A percentile compares a stretch with the other conserved stretches of the same genome.
These are phyloP conservation scores for Ophiosphaerella narmari DNA, from an alignment of 2,329 filamentous ascomycete genomes.

Conservation along the genomic window DNA sequence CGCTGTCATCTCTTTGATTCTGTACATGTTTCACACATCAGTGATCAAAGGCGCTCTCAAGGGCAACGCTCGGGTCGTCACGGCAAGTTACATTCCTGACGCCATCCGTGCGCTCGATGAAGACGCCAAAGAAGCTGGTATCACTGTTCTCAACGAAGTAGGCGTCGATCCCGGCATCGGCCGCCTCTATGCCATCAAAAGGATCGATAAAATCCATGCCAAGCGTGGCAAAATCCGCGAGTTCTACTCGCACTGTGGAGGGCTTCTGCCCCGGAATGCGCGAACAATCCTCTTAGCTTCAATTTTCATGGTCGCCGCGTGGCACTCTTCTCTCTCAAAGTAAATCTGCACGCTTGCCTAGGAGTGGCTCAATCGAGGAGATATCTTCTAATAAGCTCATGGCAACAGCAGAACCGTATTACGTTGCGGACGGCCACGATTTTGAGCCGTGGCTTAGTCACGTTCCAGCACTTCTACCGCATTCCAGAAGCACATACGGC, in stretches of 20 bases:
- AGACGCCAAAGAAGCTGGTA: slow-evolving; percentile 51
- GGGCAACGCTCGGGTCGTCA: slow-evolving; percentile 10
- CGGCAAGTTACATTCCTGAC: slow-evolving; percentile 12
- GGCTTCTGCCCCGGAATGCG: slow-evolving; percentile 8
- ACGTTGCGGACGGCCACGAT: slow-evolving; percentile 9
- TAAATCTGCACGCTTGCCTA: slow-evolving; percentile 4
- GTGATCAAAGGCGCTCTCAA: slow-evolving; percentile 14
- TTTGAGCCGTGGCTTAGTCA: slow-evolving; percentile 10
- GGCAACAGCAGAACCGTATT: slow-evolving; percentile 7
- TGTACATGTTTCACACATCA: slow-evolving; percentile 11
- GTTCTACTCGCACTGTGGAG: slow-evolving; percentile 15
- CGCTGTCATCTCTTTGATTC: slow-evolving; percentile 15
- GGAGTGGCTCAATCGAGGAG: slow-evolving; percentile 2
- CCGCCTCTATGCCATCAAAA: slow-evolving; percentile 30
- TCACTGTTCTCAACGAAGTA: slow-evolving; percentile 14
- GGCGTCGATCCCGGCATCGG: slow-evolving; percentile 56
- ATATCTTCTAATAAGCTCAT: slow-evolving; percentile 6
- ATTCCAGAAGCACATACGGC: too few species aligned
- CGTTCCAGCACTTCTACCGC: too few species aligned
- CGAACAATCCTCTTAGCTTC: slow-evolving; percentile 11
- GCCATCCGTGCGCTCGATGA: slow-evolving; percentile 15
- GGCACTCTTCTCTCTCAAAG: slow-evolving; percentile 10
- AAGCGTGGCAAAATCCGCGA: slow-evolving; percentile 10
- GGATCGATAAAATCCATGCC: slow-evolving; percentile 9
- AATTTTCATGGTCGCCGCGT: slow-evolving; percentile 16